phyloP scores from a whole-genome alignment of 2,329 filamentous ascomycete species.

The Nemania sp. region DNA sequence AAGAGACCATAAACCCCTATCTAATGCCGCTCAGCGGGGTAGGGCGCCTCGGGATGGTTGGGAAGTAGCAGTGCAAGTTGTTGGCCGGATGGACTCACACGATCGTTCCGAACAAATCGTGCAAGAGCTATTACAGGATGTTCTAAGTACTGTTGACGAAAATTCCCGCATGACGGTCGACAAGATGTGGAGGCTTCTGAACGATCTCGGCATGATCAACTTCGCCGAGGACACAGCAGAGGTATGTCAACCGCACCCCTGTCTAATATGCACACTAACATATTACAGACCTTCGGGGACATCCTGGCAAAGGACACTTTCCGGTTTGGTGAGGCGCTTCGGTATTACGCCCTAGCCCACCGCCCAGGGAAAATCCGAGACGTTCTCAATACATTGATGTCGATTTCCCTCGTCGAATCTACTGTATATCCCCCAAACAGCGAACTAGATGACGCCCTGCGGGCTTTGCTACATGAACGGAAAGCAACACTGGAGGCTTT shows the following conservation, averaged over 20 bases:
- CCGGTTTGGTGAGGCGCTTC: constrained; percentile 81
- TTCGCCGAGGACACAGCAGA: constrained; percentile 83
- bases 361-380: constrained; percentile 77
- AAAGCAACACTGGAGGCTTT: constrained; percentile 72
- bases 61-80: constrained; percentile 83
- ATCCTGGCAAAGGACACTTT: constrained; percentile 71
- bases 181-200: constrained; percentile 77
- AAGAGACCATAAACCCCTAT: constrained; percentile 57
- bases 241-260: constrained; percentile 54
- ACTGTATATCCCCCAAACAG: constrained; percentile 72
- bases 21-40: constrained; percentile 37
- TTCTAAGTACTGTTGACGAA: constrained; percentile 64
- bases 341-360: constrained; percentile 89
- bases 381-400: constrained; percentile 83
- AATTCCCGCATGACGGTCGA: constrained; percentile 74
- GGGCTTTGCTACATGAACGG: constrained; percentile 70
- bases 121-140: constrained; percentile 67
- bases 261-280: constrained; percentile 31
- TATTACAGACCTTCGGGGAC: constrained; percentile 79
- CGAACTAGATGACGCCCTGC: constrained; percentile 74
- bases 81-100: constrained; percentile 78
- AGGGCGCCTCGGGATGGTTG: constrained; percentile 68
- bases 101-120: constrained; percentile 74
- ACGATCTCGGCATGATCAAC: constrained; percentile 74
- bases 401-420: constrained; percentile 84